A percentile compares a stretch with the other conserved stretches of the same genome.
phyloP scores from a whole-genome alignment of 169 alveolate genomes.

The Plasmodium knowlesi region DNA sequence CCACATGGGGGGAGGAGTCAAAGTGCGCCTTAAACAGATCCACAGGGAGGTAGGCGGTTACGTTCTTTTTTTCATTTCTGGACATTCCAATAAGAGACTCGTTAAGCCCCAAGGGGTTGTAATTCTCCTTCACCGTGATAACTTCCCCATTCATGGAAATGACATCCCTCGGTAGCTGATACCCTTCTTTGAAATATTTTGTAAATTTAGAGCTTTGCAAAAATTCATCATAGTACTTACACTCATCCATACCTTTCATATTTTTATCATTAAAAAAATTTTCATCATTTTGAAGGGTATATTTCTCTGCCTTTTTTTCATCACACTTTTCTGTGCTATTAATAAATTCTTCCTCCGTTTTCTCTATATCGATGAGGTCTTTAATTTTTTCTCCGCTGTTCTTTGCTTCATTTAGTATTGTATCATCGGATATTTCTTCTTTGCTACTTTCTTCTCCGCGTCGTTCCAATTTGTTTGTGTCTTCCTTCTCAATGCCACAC shows the following conservation, averaged over 20 bases:
- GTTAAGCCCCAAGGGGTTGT: conserved; percentile 65
- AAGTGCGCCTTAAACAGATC: conserved; percentile 38
- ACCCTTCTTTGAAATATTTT: conserved; percentile 54
- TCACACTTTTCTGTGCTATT: conserved; percentile 22
- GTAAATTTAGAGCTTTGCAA: conserved; percentile 34
- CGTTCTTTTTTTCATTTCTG: conserved; percentile 58
- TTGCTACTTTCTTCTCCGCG: not conserved
- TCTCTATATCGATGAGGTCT: conserved; percentile 62
- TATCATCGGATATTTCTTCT: not conserved
- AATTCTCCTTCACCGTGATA: conserved; percentile 58
- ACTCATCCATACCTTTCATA: not conserved
- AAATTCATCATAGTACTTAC: conserved; percentile 13
- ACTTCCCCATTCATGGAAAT: conserved; percentile 39
- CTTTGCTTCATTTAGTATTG: not conserved
- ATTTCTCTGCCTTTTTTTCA: not conserved
- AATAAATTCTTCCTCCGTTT: conserved; percentile 51
- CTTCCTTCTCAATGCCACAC: not conserved
- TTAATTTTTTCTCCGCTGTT: conserved; percentile 23
- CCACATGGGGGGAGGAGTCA: not conserved
- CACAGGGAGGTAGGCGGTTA: conserved; percentile 65
- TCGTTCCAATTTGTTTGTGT: not conserved
- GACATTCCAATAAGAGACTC: conserved; percentile 62
- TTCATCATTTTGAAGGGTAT: conserved; percentile 11
- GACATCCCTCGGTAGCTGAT: conserved; percentile 35
- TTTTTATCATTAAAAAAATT: conserved; percentile 32